Conservation (phyloP, 1,284 basidiomycete species). For the Somion occarium region DNA sequence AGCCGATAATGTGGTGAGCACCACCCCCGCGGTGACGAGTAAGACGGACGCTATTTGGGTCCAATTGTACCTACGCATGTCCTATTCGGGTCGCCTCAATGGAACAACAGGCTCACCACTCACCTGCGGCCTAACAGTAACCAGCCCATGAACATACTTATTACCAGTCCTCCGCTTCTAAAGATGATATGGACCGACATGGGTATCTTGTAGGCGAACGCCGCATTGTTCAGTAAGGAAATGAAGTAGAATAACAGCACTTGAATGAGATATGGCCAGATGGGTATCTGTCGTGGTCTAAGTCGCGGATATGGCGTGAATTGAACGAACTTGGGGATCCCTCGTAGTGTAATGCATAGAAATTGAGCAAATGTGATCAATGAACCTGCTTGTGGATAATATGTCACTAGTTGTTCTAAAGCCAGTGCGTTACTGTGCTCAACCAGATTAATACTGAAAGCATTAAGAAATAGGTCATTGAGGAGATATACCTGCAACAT, state of each 20-base stretch:
- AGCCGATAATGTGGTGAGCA: slow-evolving; percentile 80
- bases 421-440: slow-evolving; percentile 63
- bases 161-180: slow-evolving; percentile 83
- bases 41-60: slow-evolving; percentile 71
- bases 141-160: slow-evolving; percentile 76
- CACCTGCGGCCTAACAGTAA: slow-evolving; percentile 54
- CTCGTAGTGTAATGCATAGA: slow-evolving; percentile 65
- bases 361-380: slow-evolving; percentile 88
- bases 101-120: slow-evolving; percentile 14
- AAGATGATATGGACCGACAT: slow-evolving; percentile 96
- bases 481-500: slow-evolving; percentile 48
- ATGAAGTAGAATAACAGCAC: slow-evolving; percentile 80
- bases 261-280: slow-evolving; percentile 75
- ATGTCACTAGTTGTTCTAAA: slow-evolving; percentile 60
- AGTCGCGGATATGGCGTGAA: slow-evolving; percentile 38
- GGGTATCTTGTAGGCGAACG: slow-evolving; percentile 83
- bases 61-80: slow-evolving; percentile 52
- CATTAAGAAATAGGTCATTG: slow-evolving; percentile 23
- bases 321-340: slow-evolving; percentile 54
- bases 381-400: slow-evolving; percentile 63
- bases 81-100: no score
- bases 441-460: slow-evolving; percentile 14
- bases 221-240: slow-evolving; percentile 87
- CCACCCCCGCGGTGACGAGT: slow-evolving; percentile 78
- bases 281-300: slow-evolving; percentile 63